Conservation (phyloP, 1,284 basidiomycete species). For the Rhodotorula sp. region DNA sequence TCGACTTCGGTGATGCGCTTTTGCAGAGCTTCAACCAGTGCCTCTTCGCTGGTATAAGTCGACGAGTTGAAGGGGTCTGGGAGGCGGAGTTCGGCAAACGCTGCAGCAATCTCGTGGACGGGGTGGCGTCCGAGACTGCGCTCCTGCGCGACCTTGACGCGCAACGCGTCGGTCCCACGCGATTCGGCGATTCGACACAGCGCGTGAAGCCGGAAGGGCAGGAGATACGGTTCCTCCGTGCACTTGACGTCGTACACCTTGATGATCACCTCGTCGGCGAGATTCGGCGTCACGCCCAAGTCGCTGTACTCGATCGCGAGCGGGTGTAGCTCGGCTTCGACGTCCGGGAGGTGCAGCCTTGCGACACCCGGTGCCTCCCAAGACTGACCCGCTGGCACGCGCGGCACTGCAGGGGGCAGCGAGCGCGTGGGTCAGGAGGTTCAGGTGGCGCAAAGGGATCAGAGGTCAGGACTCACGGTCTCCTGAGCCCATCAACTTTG, state of each 20-base stretch:
- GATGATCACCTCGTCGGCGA: slow-evolving; percentile 23
- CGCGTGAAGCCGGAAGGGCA: slow-evolving; percentile 18
- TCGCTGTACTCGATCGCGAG: slow-evolving; percentile 19
- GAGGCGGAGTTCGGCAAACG: slow-evolving; percentile 29
- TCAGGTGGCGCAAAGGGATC: neutral
- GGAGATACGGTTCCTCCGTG: neutral
- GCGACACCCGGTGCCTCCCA: neutral
- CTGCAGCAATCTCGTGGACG: slow-evolving; percentile 19
- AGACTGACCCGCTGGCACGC: neutral
- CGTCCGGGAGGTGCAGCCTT: neutral
- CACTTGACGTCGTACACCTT: slow-evolving; percentile 20
- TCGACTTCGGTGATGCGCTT: slow-evolving; percentile 46
- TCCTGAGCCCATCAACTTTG: slow-evolving; percentile 15
- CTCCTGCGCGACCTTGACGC: slow-evolving; percentile 18
- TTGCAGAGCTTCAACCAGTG: slow-evolving; percentile 66
- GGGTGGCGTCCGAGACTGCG: slow-evolving; percentile 12
- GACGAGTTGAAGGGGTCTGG: slow-evolving; percentile 61
- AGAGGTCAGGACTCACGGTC: slow-evolving; percentile 9
- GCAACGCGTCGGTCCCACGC: slow-evolving; percentile 16
- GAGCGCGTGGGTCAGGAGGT: too few species aligned
- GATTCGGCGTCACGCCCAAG: slow-evolving; percentile 32
- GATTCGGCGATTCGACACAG: slow-evolving; percentile 11
- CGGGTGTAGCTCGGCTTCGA: neutral
- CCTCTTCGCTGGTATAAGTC: slow-evolving; percentile 60
- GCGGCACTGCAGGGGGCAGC: slow-evolving; percentile 12